These are phyloP conservation scores for Xylaria flabelliformis DNA, from an alignment of 495 filamentous ascomycete species.

Conservation along the genomic window DNA sequence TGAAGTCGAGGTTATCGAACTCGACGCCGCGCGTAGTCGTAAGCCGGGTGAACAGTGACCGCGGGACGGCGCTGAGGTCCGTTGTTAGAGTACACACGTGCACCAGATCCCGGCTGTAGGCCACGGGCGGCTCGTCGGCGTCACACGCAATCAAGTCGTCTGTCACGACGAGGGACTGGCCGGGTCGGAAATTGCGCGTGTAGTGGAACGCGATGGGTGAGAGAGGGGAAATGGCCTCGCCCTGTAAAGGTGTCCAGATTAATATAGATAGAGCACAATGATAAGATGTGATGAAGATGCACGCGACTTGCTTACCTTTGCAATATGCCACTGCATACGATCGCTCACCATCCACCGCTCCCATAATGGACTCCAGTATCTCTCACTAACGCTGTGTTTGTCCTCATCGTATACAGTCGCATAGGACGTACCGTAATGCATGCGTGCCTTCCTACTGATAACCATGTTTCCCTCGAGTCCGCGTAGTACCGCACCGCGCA, in stretches of 20 bases:
- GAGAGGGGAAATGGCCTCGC: conserved; percentile 70
- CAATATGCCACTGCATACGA: conserved; percentile 82
- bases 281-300: background rate
- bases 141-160: conserved; percentile 78
- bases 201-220: conserved; percentile 77
- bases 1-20: conserved; percentile 78
- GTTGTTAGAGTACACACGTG: conserved; percentile 80
- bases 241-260: conserved; percentile 46
- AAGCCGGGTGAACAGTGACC: conserved; percentile 66
- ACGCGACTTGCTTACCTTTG: conserved; percentile 57
- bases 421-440: conserved; percentile 81
- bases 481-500: conserved; percentile 68
- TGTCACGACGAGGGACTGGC: conserved; percentile 69
- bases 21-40: conserved; percentile 75
- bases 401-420: conserved; percentile 75
- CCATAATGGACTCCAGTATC: conserved; percentile 79
- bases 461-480: conserved; percentile 77
- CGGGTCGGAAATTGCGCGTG: conserved; percentile 75
- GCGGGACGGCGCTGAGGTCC: conserved; percentile 71
- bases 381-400: conserved; percentile 68
- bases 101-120: conserved; percentile 62
- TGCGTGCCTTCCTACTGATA: conserved; percentile 67
- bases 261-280: conserved; percentile 5
- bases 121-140: conserved; percentile 64
- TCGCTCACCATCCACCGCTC: conserved; percentile 82